A percentile compares a stretch with the other conserved stretches of the same genome.
Conservation (phyloP, 257 asterid species). For the Marsdenia floribunda region DNA sequence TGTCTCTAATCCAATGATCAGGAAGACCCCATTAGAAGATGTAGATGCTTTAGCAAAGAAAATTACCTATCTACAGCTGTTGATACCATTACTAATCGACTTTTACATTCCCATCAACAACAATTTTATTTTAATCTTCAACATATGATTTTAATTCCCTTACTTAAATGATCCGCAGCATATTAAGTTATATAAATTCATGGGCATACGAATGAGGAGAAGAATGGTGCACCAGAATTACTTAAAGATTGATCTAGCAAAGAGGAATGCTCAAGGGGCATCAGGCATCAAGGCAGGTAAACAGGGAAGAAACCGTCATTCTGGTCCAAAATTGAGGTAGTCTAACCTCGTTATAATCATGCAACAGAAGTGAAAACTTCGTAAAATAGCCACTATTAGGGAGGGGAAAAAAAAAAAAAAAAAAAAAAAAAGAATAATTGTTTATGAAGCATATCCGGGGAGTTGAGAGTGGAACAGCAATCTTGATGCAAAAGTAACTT, state of each 20-base stretch:
- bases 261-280: background rate
- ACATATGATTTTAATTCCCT: background rate
- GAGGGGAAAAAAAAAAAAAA: background rate
- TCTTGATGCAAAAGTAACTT: conserved; percentile 5
- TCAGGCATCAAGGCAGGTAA: background rate
- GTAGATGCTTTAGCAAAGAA: background rate
- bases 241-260: conserved; percentile 1
- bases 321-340: background rate
- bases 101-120: background rate
- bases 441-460: background rate
- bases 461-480: background rate
- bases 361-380: background rate
- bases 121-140: background rate
- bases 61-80: background rate
- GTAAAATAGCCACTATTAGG: background rate
- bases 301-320: background rate
- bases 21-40: background rate
- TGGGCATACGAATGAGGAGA: background rate
- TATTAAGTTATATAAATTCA: background rate
- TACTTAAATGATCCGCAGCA: background rate
- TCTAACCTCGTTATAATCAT: background rate
- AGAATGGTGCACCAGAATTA: background rate
- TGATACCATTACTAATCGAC: background rate
- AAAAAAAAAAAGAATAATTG: background rate
- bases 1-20: background rate